A percentile compares a stretch with the other conserved stretches of the same genome.
Conservation (phyloP, 768 basidiomycete genomes). For the Xerocomellus dryophilus region DNA sequence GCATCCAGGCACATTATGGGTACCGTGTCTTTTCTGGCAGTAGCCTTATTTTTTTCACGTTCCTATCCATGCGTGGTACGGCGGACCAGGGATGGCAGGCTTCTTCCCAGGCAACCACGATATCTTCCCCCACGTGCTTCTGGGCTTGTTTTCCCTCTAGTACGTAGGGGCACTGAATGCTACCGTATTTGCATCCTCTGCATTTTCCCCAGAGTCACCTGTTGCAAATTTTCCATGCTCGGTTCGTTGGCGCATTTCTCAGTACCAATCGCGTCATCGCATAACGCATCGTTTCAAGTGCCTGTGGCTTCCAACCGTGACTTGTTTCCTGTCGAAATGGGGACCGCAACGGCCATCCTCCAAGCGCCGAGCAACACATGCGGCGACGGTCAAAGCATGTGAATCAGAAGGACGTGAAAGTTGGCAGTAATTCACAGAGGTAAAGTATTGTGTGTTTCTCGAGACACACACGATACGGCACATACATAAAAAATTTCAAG, state of each 20-base stretch:
- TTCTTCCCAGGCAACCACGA: conserved; percentile 19
- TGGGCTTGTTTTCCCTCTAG: conserved; percentile 31
- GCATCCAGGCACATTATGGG: too few species aligned
- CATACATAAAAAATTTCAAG: too few species aligned
- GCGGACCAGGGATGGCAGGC: conserved; percentile 21
- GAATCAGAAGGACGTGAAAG: too few species aligned
- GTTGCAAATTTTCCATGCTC: conserved; percentile 25
- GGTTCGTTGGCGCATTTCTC: conserved; percentile 16
- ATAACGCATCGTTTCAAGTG: conserved; percentile 18
- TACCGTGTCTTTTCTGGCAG: too few species aligned
- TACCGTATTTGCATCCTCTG: not conserved
- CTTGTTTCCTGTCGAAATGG: conserved; percentile 33
- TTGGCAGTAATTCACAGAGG: too few species aligned
- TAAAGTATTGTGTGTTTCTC: too few species aligned
- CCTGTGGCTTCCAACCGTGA: conserved; percentile 36
- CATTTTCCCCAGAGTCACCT: conserved; percentile 18
- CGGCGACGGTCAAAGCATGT: too few species aligned
- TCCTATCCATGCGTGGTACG: conserved; percentile 47
- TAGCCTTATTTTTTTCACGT: conserved; percentile 17
- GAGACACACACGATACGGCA: too few species aligned
- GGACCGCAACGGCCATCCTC: conserved; percentile 33
- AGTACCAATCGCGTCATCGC: conserved; percentile 4
- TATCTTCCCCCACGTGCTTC: conserved; percentile 31
- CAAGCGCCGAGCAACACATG: too few species aligned
- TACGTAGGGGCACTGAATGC: conserved; percentile 9